Percentiles rank a stretch among this genome's conserved stretches.
phyloP scores from a whole-genome alignment of 2,329 filamentous ascomycete species.

The Raffaelea arxii region DNA sequence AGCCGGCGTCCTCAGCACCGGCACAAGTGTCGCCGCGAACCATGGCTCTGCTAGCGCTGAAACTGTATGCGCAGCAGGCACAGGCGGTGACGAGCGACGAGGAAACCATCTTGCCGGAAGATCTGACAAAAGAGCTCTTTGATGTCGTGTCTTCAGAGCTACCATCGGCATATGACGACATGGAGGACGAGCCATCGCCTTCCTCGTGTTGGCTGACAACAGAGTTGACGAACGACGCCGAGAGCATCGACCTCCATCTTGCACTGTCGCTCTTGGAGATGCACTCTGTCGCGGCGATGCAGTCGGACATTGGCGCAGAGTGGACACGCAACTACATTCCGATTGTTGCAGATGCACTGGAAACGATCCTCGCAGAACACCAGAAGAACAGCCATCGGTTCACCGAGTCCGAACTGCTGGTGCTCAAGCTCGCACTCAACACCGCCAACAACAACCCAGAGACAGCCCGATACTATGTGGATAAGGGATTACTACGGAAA shows the following conservation, averaged over 20 bases:
- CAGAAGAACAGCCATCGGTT: constrained; percentile 19
- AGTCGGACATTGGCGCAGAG: constrained; percentile 28
- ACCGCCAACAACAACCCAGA: constrained; percentile 70
- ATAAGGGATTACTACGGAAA: constrained; percentile 41
- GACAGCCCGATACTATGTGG: constrained; percentile 60
- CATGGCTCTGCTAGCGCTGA: constrained; percentile 53
- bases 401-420: constrained; percentile 32
- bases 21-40: constrained; percentile 48
- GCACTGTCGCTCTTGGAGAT: constrained; percentile 42
- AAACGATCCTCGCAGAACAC: constrained; percentile 18
- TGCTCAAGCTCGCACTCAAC: constrained; percentile 69
- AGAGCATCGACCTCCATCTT: constrained; percentile 32
- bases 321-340: constrained; percentile 43
- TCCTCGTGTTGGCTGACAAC: constrained; percentile 12
- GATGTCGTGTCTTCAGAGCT: constrained; percentile 27
- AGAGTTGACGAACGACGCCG: constrained; percentile 19
- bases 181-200: constrained; percentile 6
- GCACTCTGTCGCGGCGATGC: constrained; percentile 38
- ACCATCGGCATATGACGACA: constrained; percentile 19
- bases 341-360: constrained; percentile 38
- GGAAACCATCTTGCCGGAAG: constrained; percentile 36
- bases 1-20: constrained; percentile 25
- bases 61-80: constrained; percentile 43
- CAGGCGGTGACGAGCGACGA: constrained; percentile 21
- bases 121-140: constrained; percentile 40